Conservation (phyloP, 2,329 filamentous ascomycete species). For the Aspergillus japonicus region DNA sequence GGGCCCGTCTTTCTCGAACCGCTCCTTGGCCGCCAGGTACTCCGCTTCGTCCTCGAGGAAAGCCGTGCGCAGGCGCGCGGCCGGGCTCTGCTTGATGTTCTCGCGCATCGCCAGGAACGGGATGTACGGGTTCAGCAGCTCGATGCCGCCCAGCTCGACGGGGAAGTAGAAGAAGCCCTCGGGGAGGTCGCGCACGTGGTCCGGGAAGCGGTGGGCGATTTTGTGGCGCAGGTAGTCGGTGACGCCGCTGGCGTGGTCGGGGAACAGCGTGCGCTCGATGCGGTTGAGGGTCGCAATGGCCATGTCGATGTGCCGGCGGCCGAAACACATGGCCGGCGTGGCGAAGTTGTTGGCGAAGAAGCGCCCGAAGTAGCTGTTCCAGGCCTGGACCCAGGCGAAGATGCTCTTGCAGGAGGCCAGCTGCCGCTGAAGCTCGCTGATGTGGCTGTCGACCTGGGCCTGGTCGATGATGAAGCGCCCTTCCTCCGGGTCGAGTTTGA, state of each 20-base stretch:
- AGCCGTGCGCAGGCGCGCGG: constrained; percentile 32
- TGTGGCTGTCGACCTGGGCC: constrained; percentile 58
- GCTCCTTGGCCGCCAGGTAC: constrained; percentile 46
- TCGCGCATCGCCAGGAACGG: constrained; percentile 49
- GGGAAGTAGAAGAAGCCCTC: constrained; percentile 56
- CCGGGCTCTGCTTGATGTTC: constrained; percentile 39
- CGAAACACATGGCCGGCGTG: constrained; percentile 55
- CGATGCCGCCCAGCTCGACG: constrained; percentile 51
- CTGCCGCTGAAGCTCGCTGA: constrained; percentile 59
- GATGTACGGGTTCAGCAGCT: constrained; percentile 53
- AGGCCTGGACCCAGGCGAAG: constrained; percentile 60
- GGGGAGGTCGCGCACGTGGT: constrained; percentile 44
- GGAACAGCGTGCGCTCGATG: constrained; percentile 55
- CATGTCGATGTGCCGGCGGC: constrained; percentile 55
- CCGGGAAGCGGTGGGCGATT: constrained; percentile 52
- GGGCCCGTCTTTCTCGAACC: constrained; percentile 29
- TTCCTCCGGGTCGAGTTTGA: constrained; percentile 53
- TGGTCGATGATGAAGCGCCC: constrained; percentile 62
- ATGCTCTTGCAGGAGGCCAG: constrained; percentile 56
- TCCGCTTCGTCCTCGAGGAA: constrained; percentile 53
- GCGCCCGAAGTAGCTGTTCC: constrained; percentile 57
- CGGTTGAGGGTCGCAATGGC: constrained; percentile 53
- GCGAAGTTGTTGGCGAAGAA: constrained; percentile 62
- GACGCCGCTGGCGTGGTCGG: constrained; percentile 47
- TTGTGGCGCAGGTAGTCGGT: constrained; percentile 56